phyloP scores from a whole-genome alignment of 768 basidiomycete species.

The Mycena metata region DNA sequence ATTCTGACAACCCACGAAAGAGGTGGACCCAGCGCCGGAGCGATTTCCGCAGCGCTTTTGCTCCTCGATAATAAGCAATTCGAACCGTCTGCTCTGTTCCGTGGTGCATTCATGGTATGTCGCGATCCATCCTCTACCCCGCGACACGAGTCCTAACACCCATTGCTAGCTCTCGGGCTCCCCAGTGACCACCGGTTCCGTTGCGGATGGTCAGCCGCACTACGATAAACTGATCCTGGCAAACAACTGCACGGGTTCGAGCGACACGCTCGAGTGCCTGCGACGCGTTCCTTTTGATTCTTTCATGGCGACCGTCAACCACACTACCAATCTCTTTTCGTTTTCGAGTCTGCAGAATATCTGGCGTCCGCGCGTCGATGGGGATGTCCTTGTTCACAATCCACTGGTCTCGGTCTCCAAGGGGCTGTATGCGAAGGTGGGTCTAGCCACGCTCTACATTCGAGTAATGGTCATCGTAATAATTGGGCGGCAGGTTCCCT shows the following conservation, averaged over 20 bases:
- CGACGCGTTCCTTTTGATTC: constrained; percentile 46
- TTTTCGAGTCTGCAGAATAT: constrained; percentile 47
- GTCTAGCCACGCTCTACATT: neutral
- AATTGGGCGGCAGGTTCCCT: constrained; percentile 10
- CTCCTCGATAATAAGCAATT: constrained; percentile 27
- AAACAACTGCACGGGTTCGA: constrained; percentile 41
- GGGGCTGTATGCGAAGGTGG: constrained; percentile 50
- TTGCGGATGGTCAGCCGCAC: constrained; percentile 24
- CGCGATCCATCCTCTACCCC: neutral
- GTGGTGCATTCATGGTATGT: constrained; percentile 27
- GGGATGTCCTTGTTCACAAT: constrained; percentile 50
- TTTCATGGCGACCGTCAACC: constrained; percentile 50
- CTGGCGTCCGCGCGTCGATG: constrained; percentile 58
- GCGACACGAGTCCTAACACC: neutral
- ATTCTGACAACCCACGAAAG: neutral
- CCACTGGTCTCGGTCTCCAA: constrained; percentile 49
- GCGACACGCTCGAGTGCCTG: constrained; percentile 51
- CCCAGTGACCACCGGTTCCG: neutral
- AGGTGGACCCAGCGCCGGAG: constrained; percentile 22
- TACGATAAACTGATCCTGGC: constrained; percentile 23
- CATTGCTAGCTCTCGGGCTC: constrained; percentile 18
- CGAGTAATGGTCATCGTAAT: neutral
- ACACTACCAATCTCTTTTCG: constrained; percentile 47
- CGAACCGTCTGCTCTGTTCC: constrained; percentile 15
- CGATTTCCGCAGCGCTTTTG: constrained; percentile 15